Evolutionary conservation across 2,329 filamentous ascomycete species (phyloP), one percentile per base, ranked within the genome.

Genomic region (Sordariomycetes sp.): DNA sequence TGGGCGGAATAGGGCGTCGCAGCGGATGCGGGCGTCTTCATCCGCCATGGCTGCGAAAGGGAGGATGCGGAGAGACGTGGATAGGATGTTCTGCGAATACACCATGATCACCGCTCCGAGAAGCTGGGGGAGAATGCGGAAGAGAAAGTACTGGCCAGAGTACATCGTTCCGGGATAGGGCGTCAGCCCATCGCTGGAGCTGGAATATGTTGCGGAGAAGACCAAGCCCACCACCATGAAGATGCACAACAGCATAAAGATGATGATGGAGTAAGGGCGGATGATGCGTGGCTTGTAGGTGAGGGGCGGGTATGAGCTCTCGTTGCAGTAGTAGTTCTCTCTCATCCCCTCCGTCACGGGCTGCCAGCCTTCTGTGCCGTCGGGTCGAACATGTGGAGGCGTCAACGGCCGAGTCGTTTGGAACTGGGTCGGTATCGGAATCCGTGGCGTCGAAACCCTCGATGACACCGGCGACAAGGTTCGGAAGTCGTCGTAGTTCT

Each of bases 71-170:
- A 82, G 76, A n/a, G 87, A 71, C 4, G 87, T 76, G 2, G 72
- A 68, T 45, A 86, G 72, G 25, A 94, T 65, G 43, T 79, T 74
- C 47, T 94, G 80, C 1, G 85, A 70, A 66, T 85, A 94, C 6
- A 95, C 54, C 30, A 92, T 66, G 23, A 94, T 60, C 10, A 80
- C 44, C 15, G 77, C 76, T 1, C 79, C 85, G 11, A 93, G 51
- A 0, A 94, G 62, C 37, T 87, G 86, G 3, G 90, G 88, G 2
- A 95, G 61, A 42, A 94, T 85, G 40, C 86, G 75, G 54, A 94
- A 92, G 30, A 93, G 58, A 53, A 95, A 94, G 57, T 93, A 94
- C 43, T 79, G 70, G 8, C 69, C 70, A 32, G 80, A 81, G 40
- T 83, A 82, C 37, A 86, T 80, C 20, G 60, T 66, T 30, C 69